Evolutionary conservation across 2,329 filamentous ascomycete genomes (phyloP), one percentile per base, ranked within the genome.

Genomic region (Orbilia ellipsospora): DNA sequence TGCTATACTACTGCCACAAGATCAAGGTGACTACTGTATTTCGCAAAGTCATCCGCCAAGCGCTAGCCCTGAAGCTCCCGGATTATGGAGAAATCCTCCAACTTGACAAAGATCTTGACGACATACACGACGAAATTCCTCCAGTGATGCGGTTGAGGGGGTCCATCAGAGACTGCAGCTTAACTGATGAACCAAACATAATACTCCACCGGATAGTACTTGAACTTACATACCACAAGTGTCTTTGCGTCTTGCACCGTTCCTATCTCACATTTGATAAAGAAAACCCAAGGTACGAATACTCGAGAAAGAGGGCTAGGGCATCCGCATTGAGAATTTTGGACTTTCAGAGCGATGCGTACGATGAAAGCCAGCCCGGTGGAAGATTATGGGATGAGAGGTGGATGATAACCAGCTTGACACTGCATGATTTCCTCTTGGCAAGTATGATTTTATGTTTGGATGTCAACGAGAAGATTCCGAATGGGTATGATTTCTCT

Each of bases 171-270:
- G 80, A 80, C 44, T 83, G 83, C 20, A 83, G 83, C 23, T 84
- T 84, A 68, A 82, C 82, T 2, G 83, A 86, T 52, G 81, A 83
- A 31, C 83, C 82, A 18, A 81, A 83, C 77, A 83, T 84, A 69
- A 84, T 86, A 60, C 84, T 86, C 82, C 83, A 86, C 74, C 83
- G 85, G 15, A 80, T 85, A 16, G 84, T 85, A 80, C 81, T 86
- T 59, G 84, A 86, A 80, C 79, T 85, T 70, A 83, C 85, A 82
- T 85, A 84, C 76, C 82, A 83, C 62, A 86, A 85, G 77, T 83
- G 82, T 15, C 80, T 86, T 6, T 75, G 69, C 12, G 70, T 75
- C 7, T 31, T 77, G 2, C 75, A 77, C 18, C 69, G 75, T 15
- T 54, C 50, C 28, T 82, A 80, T 57, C 77, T 82, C 4, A 73